These are phyloP conservation scores for Polyporus tsugae DNA, from an alignment of 1,284 basidiomycete species.

Conservation along the genomic window DNA sequence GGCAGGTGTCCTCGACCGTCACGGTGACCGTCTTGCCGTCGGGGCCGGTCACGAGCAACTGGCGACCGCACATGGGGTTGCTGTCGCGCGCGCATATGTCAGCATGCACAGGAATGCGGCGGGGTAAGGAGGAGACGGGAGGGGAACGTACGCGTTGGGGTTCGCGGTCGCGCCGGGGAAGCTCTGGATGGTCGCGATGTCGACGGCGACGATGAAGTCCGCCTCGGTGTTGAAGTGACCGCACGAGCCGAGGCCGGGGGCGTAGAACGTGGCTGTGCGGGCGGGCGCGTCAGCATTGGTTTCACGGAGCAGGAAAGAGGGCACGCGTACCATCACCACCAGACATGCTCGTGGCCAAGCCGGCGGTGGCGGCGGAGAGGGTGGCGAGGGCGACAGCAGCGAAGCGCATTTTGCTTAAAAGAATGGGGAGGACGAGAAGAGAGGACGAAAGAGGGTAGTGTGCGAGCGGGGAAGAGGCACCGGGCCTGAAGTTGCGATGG, in stretches of 20 bases:
- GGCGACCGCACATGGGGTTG: slow-evolving; percentile 47
- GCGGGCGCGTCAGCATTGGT: neutral
- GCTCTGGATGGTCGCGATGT: slow-evolving; percentile 24
- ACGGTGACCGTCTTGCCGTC: slow-evolving; percentile 47
- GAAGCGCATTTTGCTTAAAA: slow-evolving; percentile 30
- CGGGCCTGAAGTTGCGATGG: slow-evolving; percentile 27
- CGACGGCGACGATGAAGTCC: slow-evolving; percentile 34
- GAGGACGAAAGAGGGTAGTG: slow-evolving; percentile 20
- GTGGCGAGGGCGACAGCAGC: slow-evolving; percentile 20
- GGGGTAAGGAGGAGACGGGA: neutral
- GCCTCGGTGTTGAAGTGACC: slow-evolving; percentile 31
- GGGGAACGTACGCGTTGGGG: slow-evolving; percentile 29
- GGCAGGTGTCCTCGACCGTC: slow-evolving; percentile 53
- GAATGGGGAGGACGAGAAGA: slow-evolving; percentile 7
- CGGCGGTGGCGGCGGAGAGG: slow-evolving; percentile 24
- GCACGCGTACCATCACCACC: slow-evolving; percentile 23
- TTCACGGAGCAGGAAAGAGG: neutral
- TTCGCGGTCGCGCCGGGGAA: slow-evolving; percentile 32
- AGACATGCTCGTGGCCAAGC: slow-evolving; percentile 18
- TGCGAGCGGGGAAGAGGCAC: slow-evolving; percentile 30
- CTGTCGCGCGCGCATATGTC: slow-evolving; percentile 6
- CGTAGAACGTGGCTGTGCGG: slow-evolving; percentile 18
- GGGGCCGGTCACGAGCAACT: slow-evolving; percentile 37
- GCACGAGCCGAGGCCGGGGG: slow-evolving; percentile 32
- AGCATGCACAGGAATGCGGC: neutral